A percentile compares a stretch with the other conserved stretches of the same genome.
Conservation (phyloP, 441 rosid genomes). For the Jatropha podagrica region DNA sequence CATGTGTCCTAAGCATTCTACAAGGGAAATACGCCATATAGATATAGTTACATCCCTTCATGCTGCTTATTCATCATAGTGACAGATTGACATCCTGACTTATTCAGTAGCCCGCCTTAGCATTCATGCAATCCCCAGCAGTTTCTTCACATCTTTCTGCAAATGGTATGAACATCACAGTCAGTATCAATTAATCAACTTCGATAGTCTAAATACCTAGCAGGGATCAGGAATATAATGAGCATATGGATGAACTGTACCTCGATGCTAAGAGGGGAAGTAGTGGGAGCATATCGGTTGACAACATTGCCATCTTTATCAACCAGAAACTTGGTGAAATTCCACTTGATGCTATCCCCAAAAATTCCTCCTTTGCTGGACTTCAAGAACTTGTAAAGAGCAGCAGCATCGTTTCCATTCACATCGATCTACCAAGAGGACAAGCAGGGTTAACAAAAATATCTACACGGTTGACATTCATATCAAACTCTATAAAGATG, state of each 20-base stretch:
- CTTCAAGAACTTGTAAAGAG: constrained; percentile 83
- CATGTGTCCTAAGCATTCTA: not conserved
- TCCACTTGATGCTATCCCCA: constrained; percentile 87
- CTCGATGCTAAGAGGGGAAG: constrained; percentile 81
- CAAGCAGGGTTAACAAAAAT: not conserved
- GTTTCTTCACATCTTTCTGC: constrained; percentile 85
- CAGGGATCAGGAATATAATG: not conserved
- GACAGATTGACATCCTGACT: not conserved
- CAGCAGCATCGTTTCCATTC: constrained; percentile 73
- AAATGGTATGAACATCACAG: not conserved
- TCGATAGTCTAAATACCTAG: not conserved
- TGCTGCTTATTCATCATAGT: constrained; percentile 18
- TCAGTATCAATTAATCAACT: not conserved
- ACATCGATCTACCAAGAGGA: constrained; percentile 59
- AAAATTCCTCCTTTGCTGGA: constrained; percentile 74
- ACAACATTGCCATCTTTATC: constrained; percentile 77
- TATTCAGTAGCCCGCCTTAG: constrained; percentile 3
- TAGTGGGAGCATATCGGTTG: constrained; percentile 80
- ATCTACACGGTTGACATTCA: not conserved
- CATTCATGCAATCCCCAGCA: constrained; percentile 48
- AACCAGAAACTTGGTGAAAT: constrained; percentile 85
- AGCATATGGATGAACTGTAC: constrained; percentile 27
- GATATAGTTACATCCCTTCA: not conserved
- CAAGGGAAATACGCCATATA: not conserved
- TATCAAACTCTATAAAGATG: not conserved